Conservation (phyloP, 805 yeast species). For the Saccharomycopsis microspora region DNA sequence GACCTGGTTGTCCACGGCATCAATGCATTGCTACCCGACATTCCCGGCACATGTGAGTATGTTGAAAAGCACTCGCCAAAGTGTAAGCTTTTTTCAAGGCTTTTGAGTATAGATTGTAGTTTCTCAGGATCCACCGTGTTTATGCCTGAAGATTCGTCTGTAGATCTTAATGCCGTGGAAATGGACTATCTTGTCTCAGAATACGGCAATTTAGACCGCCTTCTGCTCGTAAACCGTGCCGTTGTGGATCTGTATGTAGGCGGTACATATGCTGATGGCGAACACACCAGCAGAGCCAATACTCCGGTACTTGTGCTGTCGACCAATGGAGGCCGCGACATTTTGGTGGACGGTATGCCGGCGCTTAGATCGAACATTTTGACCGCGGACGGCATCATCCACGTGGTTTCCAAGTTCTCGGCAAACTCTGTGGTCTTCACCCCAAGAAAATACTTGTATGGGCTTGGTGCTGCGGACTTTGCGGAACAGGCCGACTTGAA, state of each 20-base stretch:
- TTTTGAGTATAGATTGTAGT: conserved; percentile 1
- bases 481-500: conserved; percentile 63
- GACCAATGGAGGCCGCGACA: conserved; percentile 23
- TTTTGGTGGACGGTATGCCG: conserved; percentile 25
- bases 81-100: neutral
- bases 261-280: conserved; percentile 27
- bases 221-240: conserved; percentile 22
- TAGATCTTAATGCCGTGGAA: conserved; percentile 32
- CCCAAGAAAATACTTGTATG: conserved; percentile 46
- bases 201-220: conserved; percentile 23
- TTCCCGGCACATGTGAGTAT: conserved; percentile 21
- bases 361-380: conserved; percentile 31
- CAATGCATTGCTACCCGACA: conserved; percentile 33
- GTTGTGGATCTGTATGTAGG: conserved; percentile 34
- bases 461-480: conserved; percentile 46
- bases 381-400: conserved; percentile 37
- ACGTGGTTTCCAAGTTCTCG: conserved; percentile 29
- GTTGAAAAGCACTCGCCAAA: neutral
- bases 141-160: conserved; percentile 32
- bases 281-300: neutral
- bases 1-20: conserved; percentile 60
- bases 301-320: conserved; percentile 17
- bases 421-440: conserved; percentile 30
- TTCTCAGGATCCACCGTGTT: conserved; percentile 27
- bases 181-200: conserved; percentile 29